Evolutionary conservation across 371 early-diverging fungal genomes (phyloP).

Genomic region (Syncephalastrum contaminatum): DNA sequence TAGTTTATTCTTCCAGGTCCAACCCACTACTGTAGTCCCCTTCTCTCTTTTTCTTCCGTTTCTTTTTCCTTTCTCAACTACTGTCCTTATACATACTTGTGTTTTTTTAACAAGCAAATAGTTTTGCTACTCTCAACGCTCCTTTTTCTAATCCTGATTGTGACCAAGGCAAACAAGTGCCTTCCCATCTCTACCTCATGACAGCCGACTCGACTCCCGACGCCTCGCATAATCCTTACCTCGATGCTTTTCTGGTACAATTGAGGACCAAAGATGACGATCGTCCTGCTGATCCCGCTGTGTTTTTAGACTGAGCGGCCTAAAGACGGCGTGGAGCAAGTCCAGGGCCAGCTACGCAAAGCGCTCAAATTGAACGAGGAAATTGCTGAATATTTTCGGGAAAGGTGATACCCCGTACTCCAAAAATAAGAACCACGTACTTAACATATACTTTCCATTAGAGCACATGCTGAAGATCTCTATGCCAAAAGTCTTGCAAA

Average conservation of each 20-base stretch:
- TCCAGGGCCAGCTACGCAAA: conserved; percentile 48
- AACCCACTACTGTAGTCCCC: too few species aligned
- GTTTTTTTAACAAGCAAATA: too few species aligned
- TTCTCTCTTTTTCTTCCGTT: too few species aligned
- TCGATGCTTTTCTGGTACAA: conserved; percentile 12
- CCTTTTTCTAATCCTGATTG: too few species aligned
- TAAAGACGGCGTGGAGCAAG: conserved; percentile 48
- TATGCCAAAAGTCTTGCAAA: conserved; percentile 53
- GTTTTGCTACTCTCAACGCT: too few species aligned
- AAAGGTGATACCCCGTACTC: conserved; percentile 32
- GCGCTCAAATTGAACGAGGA: conserved; percentile 54
- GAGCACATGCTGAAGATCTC: conserved; percentile 51
- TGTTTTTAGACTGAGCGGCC: conserved; percentile 47
- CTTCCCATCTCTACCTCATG: too few species aligned
- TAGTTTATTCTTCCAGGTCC: too few species aligned
- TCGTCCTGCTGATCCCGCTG: not conserved
- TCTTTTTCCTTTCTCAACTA: too few species aligned
- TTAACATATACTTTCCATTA: conserved; percentile 14
- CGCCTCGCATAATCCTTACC: conserved; percentile 2
- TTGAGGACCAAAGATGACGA: not conserved
- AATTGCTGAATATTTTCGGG: conserved; percentile 59
- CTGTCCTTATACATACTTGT: too few species aligned
- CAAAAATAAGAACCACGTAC: not conserved
- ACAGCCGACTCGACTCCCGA: too few species aligned
- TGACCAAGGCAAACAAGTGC: too few species aligned